Evolutionary conservation across 345 rosid species (phyloP), one percentile per base, ranked within the genome.

Genomic region (Syzygium aqueum): DNA sequence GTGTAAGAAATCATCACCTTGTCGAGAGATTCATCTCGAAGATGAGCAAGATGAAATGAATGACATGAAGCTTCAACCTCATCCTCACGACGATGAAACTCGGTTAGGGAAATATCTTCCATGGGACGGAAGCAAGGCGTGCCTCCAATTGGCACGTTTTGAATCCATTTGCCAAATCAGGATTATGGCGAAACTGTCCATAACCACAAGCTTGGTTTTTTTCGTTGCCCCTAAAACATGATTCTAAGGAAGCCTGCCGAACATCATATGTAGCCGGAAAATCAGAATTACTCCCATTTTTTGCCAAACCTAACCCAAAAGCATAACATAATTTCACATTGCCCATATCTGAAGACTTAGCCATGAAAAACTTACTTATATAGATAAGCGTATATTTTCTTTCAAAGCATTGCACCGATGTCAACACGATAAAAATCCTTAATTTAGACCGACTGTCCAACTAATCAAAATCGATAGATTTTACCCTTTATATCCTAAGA

Each of bases 181-280:
- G 49, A 37, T 73, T 37, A 73, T 19, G 23, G 49, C 40, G 19
- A 30, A 37, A 22, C 25, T 37, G 3, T 5, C 49, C 80, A 9
- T 53, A 54, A 85, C 30, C 49, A 54, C 50, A 57, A 30, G 90
- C 87, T 82, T 82, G 56, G 87, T 88, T 88, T 86, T 88, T 87
- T 73, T 78, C 56, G 87, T 93, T 89, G 88, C 90, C 89, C 90
- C 93, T 92, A 7, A 43, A 43, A 25, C 90, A 90, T 84, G 63
- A 30, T 67, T 84, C 89, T 90, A 89, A 91, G 94, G 93, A 92
- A 92, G 91, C 91, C 93, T 86, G 91, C 89, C 88, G 89, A 89
- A 89, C 89, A 91, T 89, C 59, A 85, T 89, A 84, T 59, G 90
- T 67, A 37, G 46, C 46, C 30, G 25, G 23, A 6, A 33, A 86